These are phyloP conservation scores for Leccinum broughii DNA, from an alignment of 768 basidiomycete genomes.

Conservation along the genomic window DNA sequence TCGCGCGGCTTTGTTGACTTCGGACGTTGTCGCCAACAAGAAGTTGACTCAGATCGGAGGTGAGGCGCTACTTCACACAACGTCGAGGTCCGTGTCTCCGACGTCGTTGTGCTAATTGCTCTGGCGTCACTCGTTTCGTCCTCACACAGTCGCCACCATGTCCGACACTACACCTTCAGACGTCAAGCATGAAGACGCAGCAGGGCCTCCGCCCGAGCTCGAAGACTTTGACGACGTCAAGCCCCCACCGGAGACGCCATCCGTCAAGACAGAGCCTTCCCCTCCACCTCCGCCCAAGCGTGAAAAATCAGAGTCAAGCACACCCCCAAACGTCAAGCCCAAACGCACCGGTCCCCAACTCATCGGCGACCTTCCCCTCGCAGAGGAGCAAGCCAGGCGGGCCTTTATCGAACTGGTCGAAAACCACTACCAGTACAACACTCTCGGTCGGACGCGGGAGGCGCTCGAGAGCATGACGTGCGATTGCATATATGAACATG, in stretches of 20 bases:
- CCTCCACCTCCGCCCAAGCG: conserved; percentile 32
- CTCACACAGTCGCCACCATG: conserved; percentile 28
- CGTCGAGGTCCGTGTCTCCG: conserved; percentile 23
- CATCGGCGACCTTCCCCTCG: conserved; percentile 77
- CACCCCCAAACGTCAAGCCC: conserved; percentile 34
- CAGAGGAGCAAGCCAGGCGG: conserved; percentile 67
- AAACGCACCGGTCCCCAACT: conserved; percentile 49
- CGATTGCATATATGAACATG: conserved; percentile 81
- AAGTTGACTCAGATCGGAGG: background rate
- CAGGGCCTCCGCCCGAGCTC: conserved; percentile 13
- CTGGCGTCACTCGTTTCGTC: conserved; percentile 25
- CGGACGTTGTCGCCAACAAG: conserved; percentile 3
- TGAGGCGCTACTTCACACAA: conserved; percentile 20
- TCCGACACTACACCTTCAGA: conserved; percentile 9
- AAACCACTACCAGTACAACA: conserved; percentile 87
- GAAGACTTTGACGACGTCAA: conserved; percentile 27
- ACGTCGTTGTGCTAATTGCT: conserved; percentile 5
- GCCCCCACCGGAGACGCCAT: conserved; percentile 29
- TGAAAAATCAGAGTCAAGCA: conserved; percentile 37
- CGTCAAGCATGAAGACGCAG: conserved; percentile 12
- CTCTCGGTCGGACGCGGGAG: conserved; percentile 86
- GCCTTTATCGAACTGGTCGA: conserved; percentile 71
- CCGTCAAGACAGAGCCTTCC: conserved; percentile 31
- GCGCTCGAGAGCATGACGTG: conserved; percentile 92
- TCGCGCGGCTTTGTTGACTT: conserved; percentile 18